Evolutionary conservation across 371 early-diverging fungal species (phyloP), one percentile per base, ranked within the genome.

Genomic region (Actinomortierella wolfii): DNA sequence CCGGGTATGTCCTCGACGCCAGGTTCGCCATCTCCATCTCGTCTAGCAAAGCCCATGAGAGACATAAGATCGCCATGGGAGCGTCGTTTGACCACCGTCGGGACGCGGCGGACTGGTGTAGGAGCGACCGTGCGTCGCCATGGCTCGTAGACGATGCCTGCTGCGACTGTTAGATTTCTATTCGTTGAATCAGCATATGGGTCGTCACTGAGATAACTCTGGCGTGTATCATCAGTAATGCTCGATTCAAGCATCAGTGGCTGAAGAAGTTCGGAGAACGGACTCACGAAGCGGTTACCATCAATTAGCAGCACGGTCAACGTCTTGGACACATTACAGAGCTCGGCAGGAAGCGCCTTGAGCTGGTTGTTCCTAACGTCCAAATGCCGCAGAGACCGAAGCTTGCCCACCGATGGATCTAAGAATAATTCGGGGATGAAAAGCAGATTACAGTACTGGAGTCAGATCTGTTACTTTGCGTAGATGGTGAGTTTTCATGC

Each of bases 321-420:
- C 4, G 70, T 64, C 18, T 49, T 40, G 1, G 61, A 53, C 46
- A 80, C 45, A 23, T 50, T 44, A 9, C 67, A 56, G 3, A 89
- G 29, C 21, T 77, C 69, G 2, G 69, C 68, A 2, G 89, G 88
- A 21, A 91, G 67, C 8, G 54, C 59, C 17, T 56, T 57, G 34
- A 89, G 59, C 14, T 67, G 68, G 66, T 91, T 91, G 26, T 77
- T 62, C 3, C 86, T 81, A 28, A 88, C 50, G 68, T 89, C 87
- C 45, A 91, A 56, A 11, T 84, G 79, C 21, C 59, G 50, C 40
- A 91, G 60, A 2, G 67, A 34, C 24, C 54, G 58, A 26, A 86
- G 54, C 15, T 55, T 50, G 11, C 79, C 81, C 2, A 86, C 48
- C 5, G 48, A 29, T n/a, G 70, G 65, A 42, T 60, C 70, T 70